phyloP scores from a whole-genome alignment of 129 eudicot species.

The Escallonia herrerae region DNA sequence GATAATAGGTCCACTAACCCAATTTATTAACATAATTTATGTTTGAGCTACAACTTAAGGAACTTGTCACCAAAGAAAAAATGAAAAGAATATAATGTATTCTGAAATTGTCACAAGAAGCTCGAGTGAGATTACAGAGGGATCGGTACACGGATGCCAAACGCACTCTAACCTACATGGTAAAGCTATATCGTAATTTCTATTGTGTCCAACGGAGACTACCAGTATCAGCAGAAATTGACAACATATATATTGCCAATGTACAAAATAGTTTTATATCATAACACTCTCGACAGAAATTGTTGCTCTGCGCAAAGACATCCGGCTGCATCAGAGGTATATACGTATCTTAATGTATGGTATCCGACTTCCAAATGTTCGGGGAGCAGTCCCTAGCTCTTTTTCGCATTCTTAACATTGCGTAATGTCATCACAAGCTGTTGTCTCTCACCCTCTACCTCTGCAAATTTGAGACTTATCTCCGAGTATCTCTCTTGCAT shows the following conservation, averaged over 20 bases:
- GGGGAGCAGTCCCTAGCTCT: slow-evolving; percentile 5
- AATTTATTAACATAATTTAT: too few species aligned
- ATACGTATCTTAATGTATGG: background rate
- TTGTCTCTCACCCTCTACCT: slow-evolving; percentile 96
- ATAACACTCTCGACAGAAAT: background rate
- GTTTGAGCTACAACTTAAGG: too few species aligned
- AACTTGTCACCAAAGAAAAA: background rate
- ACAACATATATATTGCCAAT: slow-evolving; percentile 31
- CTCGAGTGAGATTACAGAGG: slow-evolving; percentile 17
- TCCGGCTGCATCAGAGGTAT: background rate
- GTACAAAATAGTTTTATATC: slow-evolving; percentile 25
- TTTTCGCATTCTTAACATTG: slow-evolving; percentile 61
- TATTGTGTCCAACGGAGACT: slow-evolving; percentile 10
- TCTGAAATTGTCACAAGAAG: slow-evolving; percentile 7
- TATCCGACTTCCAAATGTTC: background rate
- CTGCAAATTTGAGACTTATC: slow-evolving; percentile 94
- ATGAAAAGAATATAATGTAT: slow-evolving; percentile 7
- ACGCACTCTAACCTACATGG: slow-evolving; percentile 27
- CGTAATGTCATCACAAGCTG: slow-evolving; percentile 76
- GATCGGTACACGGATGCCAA: slow-evolving; percentile 20
- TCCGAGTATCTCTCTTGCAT: slow-evolving; percentile 98
- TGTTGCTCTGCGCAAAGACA: slow-evolving; percentile 8
- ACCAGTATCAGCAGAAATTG: background rate
- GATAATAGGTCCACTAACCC: too few species aligned
- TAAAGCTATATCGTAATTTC: slow-evolving; percentile 4